Evolutionary conservation across 305 asterid genomes (phyloP).

Genomic region (Fraxinus dipetala): DNA sequence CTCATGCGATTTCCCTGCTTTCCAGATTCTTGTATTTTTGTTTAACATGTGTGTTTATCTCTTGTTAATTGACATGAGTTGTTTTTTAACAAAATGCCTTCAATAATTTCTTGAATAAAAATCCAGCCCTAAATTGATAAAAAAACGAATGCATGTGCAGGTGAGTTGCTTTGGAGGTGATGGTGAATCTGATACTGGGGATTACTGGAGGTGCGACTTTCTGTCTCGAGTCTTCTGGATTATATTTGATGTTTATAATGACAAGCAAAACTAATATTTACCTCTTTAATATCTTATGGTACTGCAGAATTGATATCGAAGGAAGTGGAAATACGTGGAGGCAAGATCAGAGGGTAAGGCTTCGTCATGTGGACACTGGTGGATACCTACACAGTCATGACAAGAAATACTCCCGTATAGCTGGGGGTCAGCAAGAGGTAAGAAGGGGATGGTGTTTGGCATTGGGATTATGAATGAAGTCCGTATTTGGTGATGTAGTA

Average conservation of each 20-base stretch:
- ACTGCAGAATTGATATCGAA: constrained; percentile 76
- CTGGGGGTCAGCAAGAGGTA: constrained; percentile 99
- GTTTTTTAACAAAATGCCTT: constrained; percentile 6
- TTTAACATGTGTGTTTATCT: not conserved
- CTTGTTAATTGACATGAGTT: not conserved
- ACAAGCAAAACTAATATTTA: not conserved
- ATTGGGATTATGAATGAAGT: not conserved
- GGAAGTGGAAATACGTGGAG: constrained; percentile 94
- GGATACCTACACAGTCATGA: constrained; percentile 96
- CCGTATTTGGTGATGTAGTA: not conserved
- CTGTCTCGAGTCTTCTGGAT: not conserved
- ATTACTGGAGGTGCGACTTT: constrained; percentile 17
- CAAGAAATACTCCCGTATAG: constrained; percentile 90
- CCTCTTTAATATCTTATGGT: constrained; percentile 7
- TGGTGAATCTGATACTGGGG: constrained; percentile 71
- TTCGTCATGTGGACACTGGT: constrained; percentile 74
- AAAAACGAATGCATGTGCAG: constrained; percentile 34
- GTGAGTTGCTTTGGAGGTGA: constrained; percentile 94
- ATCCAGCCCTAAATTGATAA: not conserved
- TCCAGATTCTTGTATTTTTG: not conserved
- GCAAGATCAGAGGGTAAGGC: constrained; percentile 91
- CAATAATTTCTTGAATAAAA: not conserved
- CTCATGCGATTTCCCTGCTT: not conserved
- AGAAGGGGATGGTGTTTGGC: constrained; percentile 7
- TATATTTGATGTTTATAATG: not conserved